Conservation (phyloP, 2,329 filamentous ascomycete genomes). For the Aspergillus sp. region DNA sequence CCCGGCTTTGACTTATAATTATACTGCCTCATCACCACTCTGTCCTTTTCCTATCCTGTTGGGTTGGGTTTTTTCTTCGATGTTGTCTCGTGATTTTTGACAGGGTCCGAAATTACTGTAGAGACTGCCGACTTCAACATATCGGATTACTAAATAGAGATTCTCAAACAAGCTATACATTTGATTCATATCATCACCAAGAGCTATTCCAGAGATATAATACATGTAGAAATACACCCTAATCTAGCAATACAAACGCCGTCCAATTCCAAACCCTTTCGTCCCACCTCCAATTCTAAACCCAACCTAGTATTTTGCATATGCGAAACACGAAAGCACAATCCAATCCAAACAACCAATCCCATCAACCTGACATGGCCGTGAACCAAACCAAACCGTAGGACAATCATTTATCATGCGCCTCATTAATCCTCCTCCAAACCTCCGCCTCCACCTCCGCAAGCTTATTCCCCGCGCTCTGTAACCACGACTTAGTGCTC, state of each 20-base stretch:
- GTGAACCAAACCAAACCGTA: not conserved
- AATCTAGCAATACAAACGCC: no score
- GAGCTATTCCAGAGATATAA: not conserved
- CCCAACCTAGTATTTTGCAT: no score
- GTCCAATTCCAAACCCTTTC: no score
- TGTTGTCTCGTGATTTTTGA: not conserved
- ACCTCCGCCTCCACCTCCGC: slow-evolving; percentile 48
- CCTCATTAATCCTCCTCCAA: slow-evolving; percentile 49
- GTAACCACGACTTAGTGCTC: slow-evolving; percentile 45
- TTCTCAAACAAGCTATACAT: not conserved
- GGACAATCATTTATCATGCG: slow-evolving; percentile 26
- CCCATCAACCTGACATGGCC: not conserved
- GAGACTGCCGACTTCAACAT: slow-evolving; percentile 3
- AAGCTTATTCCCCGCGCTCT: slow-evolving; percentile 40
- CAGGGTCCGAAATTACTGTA: slow-evolving; percentile 5
- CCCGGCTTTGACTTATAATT: slow-evolving; percentile 4
- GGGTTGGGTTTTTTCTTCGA: not conserved
- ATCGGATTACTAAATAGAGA: slow-evolving; percentile 1
- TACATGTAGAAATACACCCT: not conserved
- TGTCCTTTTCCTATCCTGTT: not conserved
- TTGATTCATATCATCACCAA: not conserved
- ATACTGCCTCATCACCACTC: slow-evolving; percentile 11
- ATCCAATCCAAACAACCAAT: not conserved
- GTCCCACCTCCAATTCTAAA: no score
- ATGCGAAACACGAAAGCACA: not conserved